phyloP scores from a whole-genome alignment of 306 rosid genomes.

The Cucumis hystrix region DNA sequence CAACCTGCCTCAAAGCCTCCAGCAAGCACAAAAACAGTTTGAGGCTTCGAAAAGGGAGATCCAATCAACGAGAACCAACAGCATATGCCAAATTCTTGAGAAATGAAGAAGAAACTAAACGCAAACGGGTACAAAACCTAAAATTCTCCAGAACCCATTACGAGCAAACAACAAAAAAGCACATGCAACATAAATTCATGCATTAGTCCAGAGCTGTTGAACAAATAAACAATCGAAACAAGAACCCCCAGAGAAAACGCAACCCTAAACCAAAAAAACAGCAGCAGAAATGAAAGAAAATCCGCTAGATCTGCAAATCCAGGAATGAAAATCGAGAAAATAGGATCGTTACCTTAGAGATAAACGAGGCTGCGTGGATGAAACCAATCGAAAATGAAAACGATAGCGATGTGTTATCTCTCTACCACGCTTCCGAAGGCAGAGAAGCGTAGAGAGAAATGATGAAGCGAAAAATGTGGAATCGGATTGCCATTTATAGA shows the following conservation, averaged over 20 bases:
- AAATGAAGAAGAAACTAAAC: neutral
- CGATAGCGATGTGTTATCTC: neutral
- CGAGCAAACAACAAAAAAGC: neutral
- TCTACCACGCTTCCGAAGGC: slow-evolving; percentile 36
- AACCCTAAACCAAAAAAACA: neutral
- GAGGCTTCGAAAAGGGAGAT: neutral
- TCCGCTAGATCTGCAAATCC: slow-evolving; percentile 6
- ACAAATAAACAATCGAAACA: neutral
- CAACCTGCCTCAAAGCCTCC: neutral
- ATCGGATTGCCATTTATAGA: neutral
- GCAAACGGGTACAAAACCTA: neutral
- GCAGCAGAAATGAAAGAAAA: neutral
- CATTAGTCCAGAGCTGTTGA: neutral
- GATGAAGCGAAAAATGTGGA: neutral
- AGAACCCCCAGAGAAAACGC: neutral
- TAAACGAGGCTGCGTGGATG: neutral
- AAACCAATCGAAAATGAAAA: neutral
- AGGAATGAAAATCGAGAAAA: neutral
- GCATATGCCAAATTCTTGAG: neutral
- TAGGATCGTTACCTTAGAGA: neutral
- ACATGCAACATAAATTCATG: slow-evolving; percentile 15
- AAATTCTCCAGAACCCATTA: neutral
- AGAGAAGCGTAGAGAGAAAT: slow-evolving; percentile 29
- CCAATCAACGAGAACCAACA: neutral
- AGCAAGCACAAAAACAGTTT: neutral